phyloP scores from a whole-genome alignment of 768 basidiomycete species.

The Phallus indusiatus region DNA sequence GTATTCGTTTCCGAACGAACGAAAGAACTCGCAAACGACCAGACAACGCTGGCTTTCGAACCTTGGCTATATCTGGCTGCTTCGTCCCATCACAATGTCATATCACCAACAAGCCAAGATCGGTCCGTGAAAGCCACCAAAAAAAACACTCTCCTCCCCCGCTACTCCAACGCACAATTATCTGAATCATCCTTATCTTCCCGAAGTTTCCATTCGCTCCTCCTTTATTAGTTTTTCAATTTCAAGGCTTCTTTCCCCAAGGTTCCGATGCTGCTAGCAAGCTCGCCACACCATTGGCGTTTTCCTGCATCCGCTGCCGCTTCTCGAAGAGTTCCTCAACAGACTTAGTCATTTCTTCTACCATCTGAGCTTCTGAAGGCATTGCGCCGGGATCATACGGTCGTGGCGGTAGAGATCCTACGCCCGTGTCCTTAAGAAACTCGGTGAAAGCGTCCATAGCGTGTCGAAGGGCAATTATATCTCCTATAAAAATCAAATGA shows the following conservation, averaged over 20 bases:
- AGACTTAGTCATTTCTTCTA: slow-evolving; percentile 30
- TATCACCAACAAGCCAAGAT: not conserved
- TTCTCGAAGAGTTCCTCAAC: slow-evolving; percentile 42
- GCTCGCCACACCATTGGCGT: slow-evolving; percentile 42
- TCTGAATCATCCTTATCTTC: too few relatives aligned
- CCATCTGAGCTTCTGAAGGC: slow-evolving; percentile 39
- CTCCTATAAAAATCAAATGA: slow-evolving; percentile 24
- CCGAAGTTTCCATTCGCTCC: not conserved
- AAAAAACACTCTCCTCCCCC: not conserved
- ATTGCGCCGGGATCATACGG: slow-evolving; percentile 14
- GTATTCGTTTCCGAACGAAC: too few relatives aligned
- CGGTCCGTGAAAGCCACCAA: not conserved
- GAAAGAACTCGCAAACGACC: not conserved
- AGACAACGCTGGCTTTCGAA: not conserved
- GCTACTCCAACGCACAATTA: not conserved
- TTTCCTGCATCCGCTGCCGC: slow-evolving; percentile 45
- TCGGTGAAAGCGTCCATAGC: slow-evolving; percentile 37
- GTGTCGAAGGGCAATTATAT: slow-evolving; percentile 43
- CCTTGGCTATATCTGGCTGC: not conserved
- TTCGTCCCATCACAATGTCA: not conserved
- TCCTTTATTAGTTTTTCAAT: not conserved
- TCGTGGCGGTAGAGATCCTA: slow-evolving; percentile 53
- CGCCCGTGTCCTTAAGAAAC: slow-evolving; percentile 46
- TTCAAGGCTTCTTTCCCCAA: not conserved
- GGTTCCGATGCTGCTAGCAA: slow-evolving; percentile 26